A percentile compares a stretch with the other conserved stretches of the same genome.
These are phyloP conservation scores for Lactarius hengduanensis DNA, from an alignment of 768 basidiomycete genomes.

Conservation along the genomic window DNA sequence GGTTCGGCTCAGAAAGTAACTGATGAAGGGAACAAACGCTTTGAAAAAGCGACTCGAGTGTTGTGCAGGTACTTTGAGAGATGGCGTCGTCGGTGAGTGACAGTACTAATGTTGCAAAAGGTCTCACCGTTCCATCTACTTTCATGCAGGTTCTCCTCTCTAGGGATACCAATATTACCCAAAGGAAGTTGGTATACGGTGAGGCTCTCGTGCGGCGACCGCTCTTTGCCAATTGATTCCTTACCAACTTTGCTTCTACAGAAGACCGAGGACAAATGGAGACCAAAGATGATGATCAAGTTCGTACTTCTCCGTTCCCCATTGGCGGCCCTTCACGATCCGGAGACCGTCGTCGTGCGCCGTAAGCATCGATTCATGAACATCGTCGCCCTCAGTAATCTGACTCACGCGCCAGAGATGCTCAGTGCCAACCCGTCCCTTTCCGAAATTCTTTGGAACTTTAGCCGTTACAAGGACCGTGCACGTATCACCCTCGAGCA, in stretches of 20 bases:
- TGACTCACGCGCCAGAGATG: slow-evolving; percentile 2
- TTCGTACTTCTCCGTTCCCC: slow-evolving; percentile 5
- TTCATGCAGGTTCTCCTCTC: not conserved
- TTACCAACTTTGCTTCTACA: not conserved
- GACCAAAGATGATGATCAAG: not conserved
- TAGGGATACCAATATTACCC: not conserved
- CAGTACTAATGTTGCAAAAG: not conserved
- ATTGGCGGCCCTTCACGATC: not conserved
- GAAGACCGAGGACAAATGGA: not conserved
- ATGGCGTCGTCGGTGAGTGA: not conserved
- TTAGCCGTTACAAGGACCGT: slow-evolving; percentile 5
- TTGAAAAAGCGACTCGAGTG: not conserved
- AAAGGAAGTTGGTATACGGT: not conserved
- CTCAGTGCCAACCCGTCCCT: not conserved
- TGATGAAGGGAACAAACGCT: not conserved
- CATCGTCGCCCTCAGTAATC: not conserved
- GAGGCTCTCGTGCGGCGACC: not conserved
- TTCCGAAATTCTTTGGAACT: slow-evolving; percentile 23
- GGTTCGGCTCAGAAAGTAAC: not conserved
- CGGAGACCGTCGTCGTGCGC: not conserved
- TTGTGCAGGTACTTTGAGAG: not conserved
- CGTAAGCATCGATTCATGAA: slow-evolving; percentile 1
- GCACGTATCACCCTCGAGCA: slow-evolving; percentile 12
- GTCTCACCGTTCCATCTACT: not conserved
- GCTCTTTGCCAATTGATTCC: not conserved